These are phyloP conservation scores for Cystofilobasidium macerans DNA, from an alignment of 768 basidiomycete species.

Conservation along the genomic window DNA sequence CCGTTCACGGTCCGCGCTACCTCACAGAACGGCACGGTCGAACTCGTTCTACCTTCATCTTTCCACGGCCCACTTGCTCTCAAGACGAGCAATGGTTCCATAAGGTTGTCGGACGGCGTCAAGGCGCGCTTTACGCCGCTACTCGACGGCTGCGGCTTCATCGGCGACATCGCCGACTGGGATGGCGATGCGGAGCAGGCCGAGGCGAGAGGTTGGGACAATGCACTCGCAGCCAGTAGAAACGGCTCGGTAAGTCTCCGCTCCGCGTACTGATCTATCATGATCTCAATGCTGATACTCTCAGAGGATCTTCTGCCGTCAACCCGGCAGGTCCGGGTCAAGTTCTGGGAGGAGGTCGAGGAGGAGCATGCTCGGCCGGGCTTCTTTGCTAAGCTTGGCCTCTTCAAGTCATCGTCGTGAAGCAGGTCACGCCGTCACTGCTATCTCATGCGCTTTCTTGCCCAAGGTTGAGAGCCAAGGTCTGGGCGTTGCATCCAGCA, in stretches of 20 bases:
- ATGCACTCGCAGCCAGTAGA: not conserved
- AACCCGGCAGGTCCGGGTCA: not conserved
- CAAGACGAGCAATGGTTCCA: not conserved
- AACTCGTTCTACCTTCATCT: conserved; percentile 9
- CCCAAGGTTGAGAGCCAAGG: too few species aligned
- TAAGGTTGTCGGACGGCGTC: conserved; percentile 3
- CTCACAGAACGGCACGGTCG: conserved; percentile 7
- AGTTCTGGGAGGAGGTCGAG: not conserved
- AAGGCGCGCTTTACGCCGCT: not conserved
- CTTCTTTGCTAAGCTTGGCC: not conserved
- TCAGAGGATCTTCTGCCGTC: not conserved
- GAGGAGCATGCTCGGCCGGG: not conserved
- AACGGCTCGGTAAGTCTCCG: conserved; percentile 1
- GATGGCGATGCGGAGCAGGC: not conserved
- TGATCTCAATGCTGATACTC: too few species aligned
- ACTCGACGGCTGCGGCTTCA: not conserved
- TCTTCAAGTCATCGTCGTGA: not conserved
- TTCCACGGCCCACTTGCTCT: conserved; percentile 16
- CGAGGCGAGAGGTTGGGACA: not conserved
- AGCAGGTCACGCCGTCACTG: too few species aligned
- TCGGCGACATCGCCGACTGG: conserved; percentile 6
- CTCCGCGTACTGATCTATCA: not conserved
- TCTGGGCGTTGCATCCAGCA: too few species aligned
- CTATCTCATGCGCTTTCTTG: too few species aligned
- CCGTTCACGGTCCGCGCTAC: not conserved